phyloP scores from a whole-genome alignment of 1,284 basidiomycete genomes.

The Cryptococcus depauperatus region DNA sequence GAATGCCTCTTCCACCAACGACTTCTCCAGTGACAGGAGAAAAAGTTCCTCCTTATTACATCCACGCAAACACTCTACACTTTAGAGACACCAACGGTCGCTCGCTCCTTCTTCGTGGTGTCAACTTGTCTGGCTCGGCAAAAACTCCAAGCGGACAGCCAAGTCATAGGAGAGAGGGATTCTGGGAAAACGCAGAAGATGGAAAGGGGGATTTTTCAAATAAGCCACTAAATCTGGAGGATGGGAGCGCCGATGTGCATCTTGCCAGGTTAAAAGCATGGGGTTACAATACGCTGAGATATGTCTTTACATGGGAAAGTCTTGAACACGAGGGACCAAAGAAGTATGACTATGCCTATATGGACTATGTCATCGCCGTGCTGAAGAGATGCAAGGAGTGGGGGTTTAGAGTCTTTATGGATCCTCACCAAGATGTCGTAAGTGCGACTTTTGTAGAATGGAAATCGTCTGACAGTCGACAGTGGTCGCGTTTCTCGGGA shows the following conservation, averaged over 20 bases:
- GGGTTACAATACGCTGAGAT: constrained; percentile 93
- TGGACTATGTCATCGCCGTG: constrained; percentile 83
- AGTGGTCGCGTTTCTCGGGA: constrained; percentile 97
- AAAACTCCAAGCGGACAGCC: constrained; percentile 72
- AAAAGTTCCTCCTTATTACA: constrained; percentile 41
- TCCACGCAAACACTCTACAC: constrained; percentile 62
- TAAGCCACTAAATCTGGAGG: constrained; percentile 62
- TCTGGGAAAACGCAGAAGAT: constrained; percentile 77
- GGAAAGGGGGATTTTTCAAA: constrained; percentile 64
- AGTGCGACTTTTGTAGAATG: constrained; percentile 41
- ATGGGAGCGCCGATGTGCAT: constrained; percentile 53
- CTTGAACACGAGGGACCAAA: constrained; percentile 91
- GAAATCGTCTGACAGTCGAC: constrained; percentile 2
- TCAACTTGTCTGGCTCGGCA: constrained; percentile 82
- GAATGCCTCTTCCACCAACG: constrained; percentile 41
- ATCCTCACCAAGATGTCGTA: constrained; percentile 94
- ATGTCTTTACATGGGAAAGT: constrained; percentile 89
- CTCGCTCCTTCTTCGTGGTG: constrained; percentile 76
- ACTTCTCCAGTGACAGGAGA: constrained; percentile 63
- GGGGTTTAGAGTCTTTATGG: constrained; percentile 91
- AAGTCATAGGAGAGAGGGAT: constrained; percentile 61
- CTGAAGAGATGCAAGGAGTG: constrained; percentile 84
- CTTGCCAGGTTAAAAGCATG: constrained; percentile 74
- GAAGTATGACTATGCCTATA: constrained; percentile 82
- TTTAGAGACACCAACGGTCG: constrained; percentile 81